These are phyloP conservation scores for Stagonosporopsis cucurbitacearum DNA, from an alignment of 2,329 filamentous ascomycete genomes.

Conservation along the genomic window DNA sequence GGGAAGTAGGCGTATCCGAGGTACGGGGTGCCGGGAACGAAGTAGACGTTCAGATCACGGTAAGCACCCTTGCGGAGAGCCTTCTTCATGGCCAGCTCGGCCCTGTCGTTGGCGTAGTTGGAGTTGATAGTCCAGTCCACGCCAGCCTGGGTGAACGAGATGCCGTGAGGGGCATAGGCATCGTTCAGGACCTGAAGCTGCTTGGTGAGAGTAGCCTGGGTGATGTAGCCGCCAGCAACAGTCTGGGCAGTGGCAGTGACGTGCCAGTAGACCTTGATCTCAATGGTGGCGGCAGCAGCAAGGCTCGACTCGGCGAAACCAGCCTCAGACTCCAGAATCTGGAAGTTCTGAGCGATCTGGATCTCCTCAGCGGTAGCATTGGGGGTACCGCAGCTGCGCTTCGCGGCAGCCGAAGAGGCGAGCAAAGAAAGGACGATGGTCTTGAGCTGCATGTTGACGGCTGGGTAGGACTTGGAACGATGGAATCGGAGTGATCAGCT, in stretches of 20 bases:
- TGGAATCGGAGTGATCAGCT: slow-evolving; percentile 14
- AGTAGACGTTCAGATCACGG: slow-evolving; percentile 38
- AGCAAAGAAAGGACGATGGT: slow-evolving; percentile 17
- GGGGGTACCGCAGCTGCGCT: slow-evolving; percentile 25
- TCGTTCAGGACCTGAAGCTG: slow-evolving; percentile 23
- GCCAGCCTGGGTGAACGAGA: slow-evolving; percentile 23
- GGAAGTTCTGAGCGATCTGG: slow-evolving; percentile 21
- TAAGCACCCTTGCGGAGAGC: slow-evolving; percentile 32
- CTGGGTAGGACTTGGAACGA: slow-evolving; percentile 1
- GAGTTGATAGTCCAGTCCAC: slow-evolving; percentile 22
- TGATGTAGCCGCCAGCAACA: slow-evolving; percentile 18
- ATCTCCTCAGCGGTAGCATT: slow-evolving; percentile 22
- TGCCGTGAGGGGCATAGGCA: slow-evolving; percentile 21
- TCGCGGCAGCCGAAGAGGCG: slow-evolving; percentile 12
- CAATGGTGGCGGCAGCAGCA: slow-evolving; percentile 28
- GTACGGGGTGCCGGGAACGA: slow-evolving; percentile 15
- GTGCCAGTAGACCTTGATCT: slow-evolving; percentile 45
- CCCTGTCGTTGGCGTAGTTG: slow-evolving; percentile 15
- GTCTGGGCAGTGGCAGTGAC: slow-evolving; percentile 35
- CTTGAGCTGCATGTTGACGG: slow-evolving; percentile 20
- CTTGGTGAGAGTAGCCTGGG: slow-evolving; percentile 14
- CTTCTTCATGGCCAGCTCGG: slow-evolving; percentile 21
- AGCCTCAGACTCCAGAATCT: slow-evolving; percentile 19
- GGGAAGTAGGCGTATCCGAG: slow-evolving; percentile 25
- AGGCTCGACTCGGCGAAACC: slow-evolving; percentile 13